A percentile compares a stretch with the other conserved stretches of the same genome.
These are phyloP conservation scores for Fusarium begoniae DNA, from an alignment of 2,329 filamentous ascomycete genomes.

Conservation along the genomic window DNA sequence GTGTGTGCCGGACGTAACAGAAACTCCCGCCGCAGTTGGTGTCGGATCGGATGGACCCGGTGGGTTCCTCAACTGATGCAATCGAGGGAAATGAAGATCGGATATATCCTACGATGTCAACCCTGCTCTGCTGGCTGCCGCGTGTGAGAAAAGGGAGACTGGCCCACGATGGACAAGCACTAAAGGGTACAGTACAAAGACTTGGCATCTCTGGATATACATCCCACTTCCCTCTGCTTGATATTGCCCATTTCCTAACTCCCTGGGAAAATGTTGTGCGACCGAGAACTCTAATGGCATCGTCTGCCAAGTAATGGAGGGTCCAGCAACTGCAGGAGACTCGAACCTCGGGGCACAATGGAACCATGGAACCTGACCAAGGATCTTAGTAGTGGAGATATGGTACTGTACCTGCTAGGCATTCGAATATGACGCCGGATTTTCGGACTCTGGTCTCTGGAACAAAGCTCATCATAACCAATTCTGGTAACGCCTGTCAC, in stretches of 20 bases:
- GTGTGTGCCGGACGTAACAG: slow-evolving; percentile 7
- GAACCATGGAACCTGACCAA: neutral
- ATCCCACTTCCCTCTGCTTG: no score
- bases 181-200: neutral
- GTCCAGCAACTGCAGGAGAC: neutral
- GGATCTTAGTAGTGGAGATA: neutral
- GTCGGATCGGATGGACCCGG: slow-evolving; percentile 12
- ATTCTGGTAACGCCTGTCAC: slow-evolving; percentile 1
- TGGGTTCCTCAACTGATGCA: slow-evolving; percentile 14
- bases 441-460: neutral
- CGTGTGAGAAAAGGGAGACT: no score
- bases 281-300: slow-evolving; percentile 27
- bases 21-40: slow-evolving; percentile 1
- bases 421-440: neutral
- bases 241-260: neutral
- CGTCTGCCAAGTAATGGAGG: slow-evolving; percentile 13
- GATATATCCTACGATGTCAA: slow-evolving; percentile 12
- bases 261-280: slow-evolving; percentile 4
- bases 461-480: neutral
- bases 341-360: neutral
- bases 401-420: neutral
- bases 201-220: slow-evolving; percentile 10
- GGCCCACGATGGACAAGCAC: no score
- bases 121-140: neutral
- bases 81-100: slow-evolving; percentile 14